A percentile compares a stretch with the other conserved stretches of the same genome.
These are phyloP conservation scores for Hibiscus syriacus DNA, from an alignment of 345 rosid genomes.

Conservation along the genomic window DNA sequence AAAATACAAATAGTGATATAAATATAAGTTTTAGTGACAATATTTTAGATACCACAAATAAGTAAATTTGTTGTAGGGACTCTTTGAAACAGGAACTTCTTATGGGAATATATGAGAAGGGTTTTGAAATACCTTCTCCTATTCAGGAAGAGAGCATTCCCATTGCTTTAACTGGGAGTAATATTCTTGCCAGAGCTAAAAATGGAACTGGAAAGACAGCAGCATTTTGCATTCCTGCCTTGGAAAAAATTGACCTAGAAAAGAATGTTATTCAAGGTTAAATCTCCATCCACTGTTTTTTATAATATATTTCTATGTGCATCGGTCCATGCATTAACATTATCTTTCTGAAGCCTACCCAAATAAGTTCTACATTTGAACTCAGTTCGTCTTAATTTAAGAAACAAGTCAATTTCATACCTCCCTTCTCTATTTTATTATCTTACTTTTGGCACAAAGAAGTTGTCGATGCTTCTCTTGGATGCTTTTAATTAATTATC, in stretches of 20 bases:
- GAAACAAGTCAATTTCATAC: not conserved
- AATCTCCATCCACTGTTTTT: not conserved
- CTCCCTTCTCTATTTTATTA: not conserved
- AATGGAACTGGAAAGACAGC: slow-evolving; percentile 99
- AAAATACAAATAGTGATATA: too few species aligned
- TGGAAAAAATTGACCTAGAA: slow-evolving; percentile 94
- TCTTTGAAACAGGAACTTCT: slow-evolving; percentile 89
- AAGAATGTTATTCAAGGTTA: slow-evolving; percentile 94
- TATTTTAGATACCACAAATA: too few species aligned
- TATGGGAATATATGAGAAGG: slow-evolving; percentile 97
- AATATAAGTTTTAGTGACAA: too few species aligned
- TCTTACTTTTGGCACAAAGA: not conserved
- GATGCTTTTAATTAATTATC: not conserved
- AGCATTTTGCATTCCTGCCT: slow-evolving; percentile 94
- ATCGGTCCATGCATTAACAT: too few species aligned
- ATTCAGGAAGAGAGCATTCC: slow-evolving; percentile 99
- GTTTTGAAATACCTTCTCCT: slow-evolving; percentile 98
- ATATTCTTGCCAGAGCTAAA: slow-evolving; percentile 99
- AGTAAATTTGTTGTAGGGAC: too few species aligned
- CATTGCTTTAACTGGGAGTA: slow-evolving; percentile 96
- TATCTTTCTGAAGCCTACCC: too few species aligned
- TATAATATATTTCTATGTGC: not conserved
- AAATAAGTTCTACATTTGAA: not conserved
- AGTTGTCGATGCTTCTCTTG: not conserved
- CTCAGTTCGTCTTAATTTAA: not conserved